Conservation (phyloP, 441 rosid genomes). For the Corymbia calophylla region DNA sequence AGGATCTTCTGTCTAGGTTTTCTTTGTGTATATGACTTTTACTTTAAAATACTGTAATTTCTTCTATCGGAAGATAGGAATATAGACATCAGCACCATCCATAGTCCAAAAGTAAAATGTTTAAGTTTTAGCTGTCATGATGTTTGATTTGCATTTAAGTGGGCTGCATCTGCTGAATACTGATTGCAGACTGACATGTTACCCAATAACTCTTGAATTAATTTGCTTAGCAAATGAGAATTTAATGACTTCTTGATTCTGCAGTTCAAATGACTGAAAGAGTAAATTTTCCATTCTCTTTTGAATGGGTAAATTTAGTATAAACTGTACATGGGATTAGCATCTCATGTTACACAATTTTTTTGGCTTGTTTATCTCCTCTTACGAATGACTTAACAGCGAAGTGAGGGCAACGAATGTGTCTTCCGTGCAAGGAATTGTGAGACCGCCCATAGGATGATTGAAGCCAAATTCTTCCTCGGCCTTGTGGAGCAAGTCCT, state of each 20-base stretch:
- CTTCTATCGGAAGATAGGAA: neutral
- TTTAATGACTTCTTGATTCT: neutral
- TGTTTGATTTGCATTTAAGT: neutral
- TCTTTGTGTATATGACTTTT: neutral
- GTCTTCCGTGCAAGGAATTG: slow-evolving; percentile 8
- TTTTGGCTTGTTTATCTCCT: neutral
- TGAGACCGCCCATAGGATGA: slow-evolving; percentile 12
- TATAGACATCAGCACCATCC: neutral
- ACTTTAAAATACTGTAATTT: neutral
- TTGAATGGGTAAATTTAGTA: neutral
- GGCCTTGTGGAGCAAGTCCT: neutral
- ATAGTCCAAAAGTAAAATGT: neutral
- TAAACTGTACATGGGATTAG: neutral
- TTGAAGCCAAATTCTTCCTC: slow-evolving; percentile 1
- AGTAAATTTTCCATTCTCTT: neutral
- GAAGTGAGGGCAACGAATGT: neutral
- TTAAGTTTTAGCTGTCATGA: neutral
- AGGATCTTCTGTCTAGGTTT: neutral
- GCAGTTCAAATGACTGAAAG: neutral
- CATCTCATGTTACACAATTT: neutral
- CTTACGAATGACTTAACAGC: neutral
- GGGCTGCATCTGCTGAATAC: neutral
- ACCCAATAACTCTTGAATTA: neutral
- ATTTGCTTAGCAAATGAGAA: neutral
- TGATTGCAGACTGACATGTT: neutral